Evolutionary conservation across 2,329 filamentous ascomycete genomes (phyloP).

Genomic region (Arthrobotrys sinensis): DNA sequence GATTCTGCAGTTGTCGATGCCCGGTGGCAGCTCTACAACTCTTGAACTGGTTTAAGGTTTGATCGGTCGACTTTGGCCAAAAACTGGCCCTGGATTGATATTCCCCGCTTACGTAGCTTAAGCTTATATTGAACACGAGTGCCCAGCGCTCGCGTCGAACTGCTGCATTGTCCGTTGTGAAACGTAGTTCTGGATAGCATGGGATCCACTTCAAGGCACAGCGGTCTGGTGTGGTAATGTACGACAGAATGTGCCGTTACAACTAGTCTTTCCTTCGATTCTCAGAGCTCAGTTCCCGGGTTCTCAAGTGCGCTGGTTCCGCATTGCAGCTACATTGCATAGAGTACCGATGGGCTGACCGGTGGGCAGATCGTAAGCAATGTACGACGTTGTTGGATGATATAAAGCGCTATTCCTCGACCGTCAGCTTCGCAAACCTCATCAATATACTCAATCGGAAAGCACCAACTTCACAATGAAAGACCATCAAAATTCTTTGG

Average conservation of each 20-base stretch:
- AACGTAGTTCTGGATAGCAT: not conserved
- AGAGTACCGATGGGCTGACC: conserved; percentile 3
- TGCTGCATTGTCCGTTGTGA: conserved; percentile 10
- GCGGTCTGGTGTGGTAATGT: not conserved
- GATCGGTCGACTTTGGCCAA: too few species aligned
- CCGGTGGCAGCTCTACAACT: too few species aligned
- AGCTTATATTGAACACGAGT: not conserved
- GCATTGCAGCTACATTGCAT: not conserved
- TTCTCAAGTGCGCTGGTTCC: too few species aligned
- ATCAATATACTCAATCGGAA: not conserved
- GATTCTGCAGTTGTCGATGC: too few species aligned
- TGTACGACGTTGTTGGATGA: not conserved
- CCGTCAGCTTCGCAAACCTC: not conserved
- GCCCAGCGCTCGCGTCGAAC: not conserved
- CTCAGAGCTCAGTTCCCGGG: too few species aligned
- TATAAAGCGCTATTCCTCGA: not conserved
- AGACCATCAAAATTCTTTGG: not conserved
- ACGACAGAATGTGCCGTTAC: not conserved
- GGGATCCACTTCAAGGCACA: conserved; percentile 2
- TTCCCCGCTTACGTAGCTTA: not conserved
- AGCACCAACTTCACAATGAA: not conserved
- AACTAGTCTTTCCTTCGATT: not conserved
- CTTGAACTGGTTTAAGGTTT: too few species aligned
- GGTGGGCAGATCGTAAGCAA: not conserved
- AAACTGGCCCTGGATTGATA: not conserved